Conservation (phyloP, 257 asterid genomes). For the Mitragyna speciosa region DNA sequence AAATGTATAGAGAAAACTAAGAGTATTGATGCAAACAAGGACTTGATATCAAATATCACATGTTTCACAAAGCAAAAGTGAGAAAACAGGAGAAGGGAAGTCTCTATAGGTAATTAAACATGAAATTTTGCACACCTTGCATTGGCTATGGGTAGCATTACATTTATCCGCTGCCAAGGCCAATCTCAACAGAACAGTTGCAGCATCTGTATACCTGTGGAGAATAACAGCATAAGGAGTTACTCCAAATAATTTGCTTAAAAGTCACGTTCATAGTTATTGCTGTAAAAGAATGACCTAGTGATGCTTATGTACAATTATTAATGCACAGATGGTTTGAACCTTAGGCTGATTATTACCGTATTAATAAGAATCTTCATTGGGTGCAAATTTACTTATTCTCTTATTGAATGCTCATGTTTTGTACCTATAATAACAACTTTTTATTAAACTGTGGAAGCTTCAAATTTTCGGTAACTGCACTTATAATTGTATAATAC, state of each 20-base stretch:
- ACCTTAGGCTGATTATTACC: neutral
- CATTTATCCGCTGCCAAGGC: slow-evolving; percentile 89
- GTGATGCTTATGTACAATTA: neutral
- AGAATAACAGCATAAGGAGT: slow-evolving; percentile 26
- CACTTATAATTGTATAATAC: neutral
- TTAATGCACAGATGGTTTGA: neutral
- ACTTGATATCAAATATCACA: neutral
- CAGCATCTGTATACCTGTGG: slow-evolving; percentile 86
- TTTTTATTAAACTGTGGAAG: neutral
- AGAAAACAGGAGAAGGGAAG: neutral
- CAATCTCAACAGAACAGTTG: slow-evolving; percentile 60
- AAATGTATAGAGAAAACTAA: neutral
- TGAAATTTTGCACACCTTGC: slow-evolving; percentile 64
- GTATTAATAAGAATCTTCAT: neutral
- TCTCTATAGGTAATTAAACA: slow-evolving; percentile 1
- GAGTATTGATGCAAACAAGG: neutral
- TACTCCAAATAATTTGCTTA: neutral
- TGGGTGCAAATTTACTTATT: neutral
- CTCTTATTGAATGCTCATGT: neutral
- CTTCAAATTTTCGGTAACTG: neutral
- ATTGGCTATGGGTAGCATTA: slow-evolving; percentile 90
- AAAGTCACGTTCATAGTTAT: neutral
- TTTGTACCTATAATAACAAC: neutral
- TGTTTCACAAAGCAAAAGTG: neutral
- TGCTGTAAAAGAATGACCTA: neutral